These are phyloP conservation scores for Arthrobotrys megalospora DNA, from an alignment of 2,329 filamentous ascomycete genomes.

Conservation along the genomic window DNA sequence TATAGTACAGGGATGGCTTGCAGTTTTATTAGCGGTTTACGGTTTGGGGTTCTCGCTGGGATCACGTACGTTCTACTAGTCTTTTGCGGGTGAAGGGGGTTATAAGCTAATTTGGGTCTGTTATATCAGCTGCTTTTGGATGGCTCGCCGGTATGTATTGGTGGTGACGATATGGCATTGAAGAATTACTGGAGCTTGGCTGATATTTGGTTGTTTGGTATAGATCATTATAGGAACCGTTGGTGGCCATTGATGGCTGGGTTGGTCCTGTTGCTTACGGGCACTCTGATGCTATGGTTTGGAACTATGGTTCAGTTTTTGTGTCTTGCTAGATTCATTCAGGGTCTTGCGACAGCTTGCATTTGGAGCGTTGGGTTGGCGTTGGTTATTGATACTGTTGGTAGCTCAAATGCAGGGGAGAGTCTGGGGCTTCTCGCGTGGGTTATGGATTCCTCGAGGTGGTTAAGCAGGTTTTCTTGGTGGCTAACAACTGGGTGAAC, in stretches of 20 bases:
- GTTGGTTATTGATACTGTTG: constrained; percentile 59
- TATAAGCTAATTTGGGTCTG: constrained; percentile 15
- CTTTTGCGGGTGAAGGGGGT: not conserved
- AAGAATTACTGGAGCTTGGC: constrained; percentile 10
- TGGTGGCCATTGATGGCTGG: constrained; percentile 57
- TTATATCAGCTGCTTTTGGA: constrained; percentile 52
- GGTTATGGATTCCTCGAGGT: not conserved
- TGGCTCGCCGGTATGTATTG: constrained; percentile 55
- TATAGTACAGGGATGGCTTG: constrained; percentile 59
- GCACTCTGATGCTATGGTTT: constrained; percentile 59
- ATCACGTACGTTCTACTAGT: constrained; percentile 49
- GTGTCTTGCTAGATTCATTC: constrained; percentile 56
- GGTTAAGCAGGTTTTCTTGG: not conserved
- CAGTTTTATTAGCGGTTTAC: constrained; percentile 52
- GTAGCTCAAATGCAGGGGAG: constrained; percentile 58
- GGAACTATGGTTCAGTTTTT: constrained; percentile 42
- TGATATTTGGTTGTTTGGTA: not conserved
- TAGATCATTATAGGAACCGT: constrained; percentile 56
- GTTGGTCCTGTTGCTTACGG: constrained; percentile 42
- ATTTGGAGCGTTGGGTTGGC: constrained; percentile 60
- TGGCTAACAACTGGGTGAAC: constrained; percentile 12
- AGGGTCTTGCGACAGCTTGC: constrained; percentile 57
- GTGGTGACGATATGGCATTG: not conserved
- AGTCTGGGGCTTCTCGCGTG: constrained; percentile 55
- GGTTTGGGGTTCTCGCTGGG: constrained; percentile 57